phyloP scores from a whole-genome alignment of 1,284 basidiomycete genomes.

The Phylloboletellus chloephorus region DNA sequence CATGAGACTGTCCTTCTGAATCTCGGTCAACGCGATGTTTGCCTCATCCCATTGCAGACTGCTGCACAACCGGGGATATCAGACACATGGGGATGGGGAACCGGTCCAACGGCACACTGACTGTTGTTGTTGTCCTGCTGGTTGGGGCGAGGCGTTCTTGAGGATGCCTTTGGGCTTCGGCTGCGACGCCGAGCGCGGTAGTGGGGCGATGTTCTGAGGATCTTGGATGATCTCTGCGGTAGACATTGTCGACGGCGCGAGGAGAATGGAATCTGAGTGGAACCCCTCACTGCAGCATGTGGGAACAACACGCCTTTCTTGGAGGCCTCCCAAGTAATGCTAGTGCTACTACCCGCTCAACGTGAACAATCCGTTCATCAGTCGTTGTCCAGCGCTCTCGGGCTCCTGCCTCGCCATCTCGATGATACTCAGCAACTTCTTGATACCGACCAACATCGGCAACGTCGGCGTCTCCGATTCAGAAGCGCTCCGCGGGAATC shows the following conservation, averaged over 20 bases:
- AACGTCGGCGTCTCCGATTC: conserved; percentile 38
- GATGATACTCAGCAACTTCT: conserved; percentile 86
- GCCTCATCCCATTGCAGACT: conserved; percentile 88
- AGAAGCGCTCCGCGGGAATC: conserved; percentile 53
- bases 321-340: too few relatives aligned
- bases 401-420: conserved; percentile 98
- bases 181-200: conserved; percentile 53
- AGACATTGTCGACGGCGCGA: conserved; percentile 30
- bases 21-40: conserved; percentile 85
- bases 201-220: conserved; percentile 36
- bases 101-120: conserved; percentile 19
- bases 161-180: conserved; percentile 78
- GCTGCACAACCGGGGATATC: conserved; percentile 24
- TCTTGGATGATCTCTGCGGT: conserved; percentile 36
- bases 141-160: conserved; percentile 62
- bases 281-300: conserved; percentile 17
- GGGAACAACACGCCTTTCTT: conserved; percentile 26
- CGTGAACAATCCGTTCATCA: conserved; percentile 69
- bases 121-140: conserved; percentile 43
- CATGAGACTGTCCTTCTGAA: conserved; percentile 90
- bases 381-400: conserved; percentile 68
- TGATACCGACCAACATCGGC: conserved; percentile 82
- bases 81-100: not conserved
- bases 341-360: too few relatives aligned
- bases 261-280: conserved; percentile 2